Base-by-base conservation (phyloP, 2,329 filamentous ascomycete genomes). In the Cordyceps cateniannulata region DNA sequence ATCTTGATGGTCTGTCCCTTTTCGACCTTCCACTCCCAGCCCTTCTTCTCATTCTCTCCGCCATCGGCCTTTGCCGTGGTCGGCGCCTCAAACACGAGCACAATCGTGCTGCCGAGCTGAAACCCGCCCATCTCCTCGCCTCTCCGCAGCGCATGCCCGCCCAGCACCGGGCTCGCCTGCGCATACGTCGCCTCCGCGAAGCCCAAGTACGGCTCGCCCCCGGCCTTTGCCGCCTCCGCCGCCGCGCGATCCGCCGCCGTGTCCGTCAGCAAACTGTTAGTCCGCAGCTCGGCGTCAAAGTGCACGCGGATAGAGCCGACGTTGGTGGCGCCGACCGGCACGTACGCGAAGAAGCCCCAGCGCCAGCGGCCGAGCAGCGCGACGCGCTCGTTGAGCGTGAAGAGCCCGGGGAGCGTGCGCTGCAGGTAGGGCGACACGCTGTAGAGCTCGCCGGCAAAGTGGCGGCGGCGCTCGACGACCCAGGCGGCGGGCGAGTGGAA, bases 41-140 rank as follows among this genome's bases (percentile, higher is more conserved):
- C 92, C 16, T 82, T 84, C 62, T 80, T 84, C 62, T 80, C 83
- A 59, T 81, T 76, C 56, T 79, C 35, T 77, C 77, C 8, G n/a
- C n/a, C n/a, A n/a, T 74, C 76, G 61, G 79, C 79, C 72, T 83
- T 1, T 85, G 52, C 50, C 27, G 61, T 83, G 59, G 87, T 85
- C 0, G 95, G 95, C 14, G 95, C 95, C 76, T 99, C 96, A 71
- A 99, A 99, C 0, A 99, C 92, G 57, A 99, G 79, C 44, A 99
- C 95, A 66, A 99, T 87, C 1, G 93, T 96, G 72, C 91, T 96
- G 22, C 95, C 95, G 3, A 99, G 81, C 77, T 96, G 91, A 77
- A 99, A 99, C 0, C 95, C 96, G 59, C 95, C 95, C 92, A 99
- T 98, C 75, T 99, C 95, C 71, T 98, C 93, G 40, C 95, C 95